phyloP scores from a whole-genome alignment of 2,329 filamentous ascomycete species.

The Lachnellula willkommii region DNA sequence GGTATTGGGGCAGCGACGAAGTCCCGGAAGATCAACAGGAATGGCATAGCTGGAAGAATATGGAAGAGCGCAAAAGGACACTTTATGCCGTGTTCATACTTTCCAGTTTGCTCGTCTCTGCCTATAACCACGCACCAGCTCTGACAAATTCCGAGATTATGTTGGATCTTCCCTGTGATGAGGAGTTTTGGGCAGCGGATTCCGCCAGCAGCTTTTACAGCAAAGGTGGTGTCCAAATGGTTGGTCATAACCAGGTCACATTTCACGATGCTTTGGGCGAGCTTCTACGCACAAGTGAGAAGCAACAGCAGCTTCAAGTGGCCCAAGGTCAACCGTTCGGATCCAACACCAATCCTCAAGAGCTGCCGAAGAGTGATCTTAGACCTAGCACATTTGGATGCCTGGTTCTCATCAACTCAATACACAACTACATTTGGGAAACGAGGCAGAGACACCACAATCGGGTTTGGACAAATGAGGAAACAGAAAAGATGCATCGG shows the following conservation, averaged over 20 bases:
- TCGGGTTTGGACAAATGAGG: constrained; percentile 82
- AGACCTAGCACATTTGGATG: constrained; percentile 89
- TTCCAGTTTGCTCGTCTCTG: constrained; percentile 83
- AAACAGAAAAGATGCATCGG: constrained; percentile 92
- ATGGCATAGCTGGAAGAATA: constrained; percentile 84
- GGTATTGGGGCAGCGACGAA: constrained; percentile 20
- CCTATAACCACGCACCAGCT: constrained; percentile 87
- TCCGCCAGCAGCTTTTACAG: constrained; percentile 75
- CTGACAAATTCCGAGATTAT: constrained; percentile 91
- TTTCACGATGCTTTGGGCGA: constrained; percentile 80
- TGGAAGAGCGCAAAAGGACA: constrained; percentile 88
- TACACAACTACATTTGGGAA: constrained; percentile 99
- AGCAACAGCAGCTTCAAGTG: constrained; percentile 48
- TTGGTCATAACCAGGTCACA: constrained; percentile 64
- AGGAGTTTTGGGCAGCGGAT: constrained; percentile 83
- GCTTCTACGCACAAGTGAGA: constrained; percentile 70
- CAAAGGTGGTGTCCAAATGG: constrained; percentile 65
- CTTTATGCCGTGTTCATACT: constrained; percentile 87
- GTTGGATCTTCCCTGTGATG: constrained; percentile 85
- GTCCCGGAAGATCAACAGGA: constrained; percentile 58
- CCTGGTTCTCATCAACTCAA: constrained; percentile 82
- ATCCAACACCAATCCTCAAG: constrained; percentile 40
- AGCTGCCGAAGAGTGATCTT: constrained; percentile 56
- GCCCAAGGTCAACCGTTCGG: constrained; percentile 40
- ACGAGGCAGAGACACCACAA: constrained; percentile 85